Evolutionary conservation across 305 asterid genomes (phyloP).

Genomic region (Fraxinus dipetala): DNA sequence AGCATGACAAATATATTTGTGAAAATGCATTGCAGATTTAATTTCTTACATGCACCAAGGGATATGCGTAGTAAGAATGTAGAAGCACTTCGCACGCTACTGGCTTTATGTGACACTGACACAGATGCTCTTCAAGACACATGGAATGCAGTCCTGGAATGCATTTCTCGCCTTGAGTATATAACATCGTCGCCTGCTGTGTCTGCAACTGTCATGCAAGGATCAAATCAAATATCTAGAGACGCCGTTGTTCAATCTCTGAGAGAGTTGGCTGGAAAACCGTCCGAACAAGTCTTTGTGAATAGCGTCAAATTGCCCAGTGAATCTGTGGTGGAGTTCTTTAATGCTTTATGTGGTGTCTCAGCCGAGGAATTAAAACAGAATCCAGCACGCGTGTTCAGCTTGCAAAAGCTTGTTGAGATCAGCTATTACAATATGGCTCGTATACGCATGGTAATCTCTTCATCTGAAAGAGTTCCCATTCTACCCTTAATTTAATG

Average conservation of each 20-base stretch:
- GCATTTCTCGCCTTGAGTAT: slow-evolving; percentile 98
- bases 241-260: slow-evolving; percentile 87
- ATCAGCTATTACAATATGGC: slow-evolving; percentile 99
- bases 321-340: slow-evolving; percentile 97
- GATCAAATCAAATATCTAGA: slow-evolving; percentile 94
- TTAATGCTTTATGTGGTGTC: slow-evolving; percentile 90
- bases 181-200: slow-evolving; percentile 86
- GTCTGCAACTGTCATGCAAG: slow-evolving; percentile 94
- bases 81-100: slow-evolving; percentile 89
- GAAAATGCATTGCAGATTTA: slow-evolving; percentile 63
- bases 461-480: slow-evolving; percentile 30
- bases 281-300: slow-evolving; percentile 87
- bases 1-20: slow-evolving; percentile 27
- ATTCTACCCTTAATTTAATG: not conserved
- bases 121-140: slow-evolving; percentile 94
- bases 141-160: slow-evolving; percentile 92
- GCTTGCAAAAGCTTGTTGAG: slow-evolving; percentile 99
- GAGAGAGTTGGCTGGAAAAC: slow-evolving; percentile 93
- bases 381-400: slow-evolving; percentile 90
- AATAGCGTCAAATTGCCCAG: slow-evolving; percentile 94
- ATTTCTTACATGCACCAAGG: slow-evolving; percentile 93
- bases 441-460: slow-evolving; percentile 95
- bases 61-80: slow-evolving; percentile 98
- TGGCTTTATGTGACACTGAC: slow-evolving; percentile 84
- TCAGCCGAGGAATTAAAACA: slow-evolving; percentile 98